Percentiles rank a stretch among this genome's conserved stretches.
Evolutionary conservation across 1,284 basidiomycete species (phyloP).

Genomic region (Schizopora paradoxa): DNA sequence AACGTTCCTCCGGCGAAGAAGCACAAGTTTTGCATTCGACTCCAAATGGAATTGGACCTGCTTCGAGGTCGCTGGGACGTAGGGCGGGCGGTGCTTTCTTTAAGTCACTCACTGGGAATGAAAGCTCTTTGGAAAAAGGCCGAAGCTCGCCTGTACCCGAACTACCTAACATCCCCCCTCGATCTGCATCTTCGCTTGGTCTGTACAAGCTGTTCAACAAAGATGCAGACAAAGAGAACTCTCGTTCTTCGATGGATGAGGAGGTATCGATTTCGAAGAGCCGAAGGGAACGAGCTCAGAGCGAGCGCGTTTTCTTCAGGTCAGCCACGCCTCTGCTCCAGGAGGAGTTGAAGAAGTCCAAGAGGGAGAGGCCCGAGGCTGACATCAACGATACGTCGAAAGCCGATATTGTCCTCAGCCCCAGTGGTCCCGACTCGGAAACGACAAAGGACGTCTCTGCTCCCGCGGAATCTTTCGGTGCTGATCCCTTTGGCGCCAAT

Average conservation of each 20-base stretch:
- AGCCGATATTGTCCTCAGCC: constrained; percentile 33
- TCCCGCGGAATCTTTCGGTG: no score
- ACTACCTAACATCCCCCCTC: constrained; percentile 2
- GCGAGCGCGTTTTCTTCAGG: constrained; percentile 49
- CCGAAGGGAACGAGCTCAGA: constrained; percentile 47
- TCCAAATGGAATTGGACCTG: constrained; percentile 10
- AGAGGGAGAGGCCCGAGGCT: constrained; percentile 38
- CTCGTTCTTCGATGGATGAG: constrained; percentile 28
- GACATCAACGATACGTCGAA: constrained; percentile 56
- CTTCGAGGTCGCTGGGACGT: constrained; percentile 2
- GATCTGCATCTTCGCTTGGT: constrained; percentile 10
- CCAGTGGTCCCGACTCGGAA: neutral
- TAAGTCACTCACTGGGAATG: constrained; percentile 8
- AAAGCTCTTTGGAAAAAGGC: constrained; percentile 7
- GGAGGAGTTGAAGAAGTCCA: constrained; percentile 5
- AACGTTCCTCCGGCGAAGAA: neutral
- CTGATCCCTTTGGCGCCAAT: constrained; percentile 66
- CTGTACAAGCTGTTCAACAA: constrained; percentile 12
- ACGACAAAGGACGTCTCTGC: no score
- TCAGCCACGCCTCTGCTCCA: constrained; percentile 22
- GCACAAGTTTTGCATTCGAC: constrained; percentile 11
- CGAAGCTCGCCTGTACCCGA: constrained; percentile 1
- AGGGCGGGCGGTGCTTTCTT: constrained; percentile 9
- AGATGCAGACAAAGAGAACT: constrained; percentile 5
- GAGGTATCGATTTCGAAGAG: constrained; percentile 26